Evolutionary conservation across 2,329 filamentous ascomycete genomes (phyloP).

Genomic region (Trichoderma breve): DNA sequence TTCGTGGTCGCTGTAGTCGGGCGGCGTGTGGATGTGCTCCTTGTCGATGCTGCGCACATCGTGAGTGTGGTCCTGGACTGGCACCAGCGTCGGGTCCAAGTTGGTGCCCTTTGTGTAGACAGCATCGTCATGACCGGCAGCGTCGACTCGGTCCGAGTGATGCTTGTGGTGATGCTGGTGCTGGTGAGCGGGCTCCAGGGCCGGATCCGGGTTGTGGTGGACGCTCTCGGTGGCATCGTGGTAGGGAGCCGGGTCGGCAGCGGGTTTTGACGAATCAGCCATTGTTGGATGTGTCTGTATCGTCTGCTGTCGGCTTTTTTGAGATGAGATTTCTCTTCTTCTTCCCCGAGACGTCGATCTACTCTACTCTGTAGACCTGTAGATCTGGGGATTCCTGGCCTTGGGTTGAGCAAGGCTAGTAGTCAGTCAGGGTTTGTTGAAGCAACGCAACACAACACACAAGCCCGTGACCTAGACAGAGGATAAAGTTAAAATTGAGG

Average conservation of each 20-base stretch:
- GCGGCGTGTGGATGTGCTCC: slow-evolving; percentile 28
- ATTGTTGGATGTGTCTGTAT: neutral
- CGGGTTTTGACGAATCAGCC: slow-evolving; percentile 7
- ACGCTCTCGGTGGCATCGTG: slow-evolving; percentile 16
- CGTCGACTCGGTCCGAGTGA: slow-evolving; percentile 38
- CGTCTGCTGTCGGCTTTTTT: neutral
- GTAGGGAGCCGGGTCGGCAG: neutral
- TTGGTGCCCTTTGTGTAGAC: slow-evolving; percentile 47
- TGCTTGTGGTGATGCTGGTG: slow-evolving; percentile 45
- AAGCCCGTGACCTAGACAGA: neutral
- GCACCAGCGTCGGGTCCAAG: slow-evolving; percentile 36
- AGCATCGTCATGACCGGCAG: slow-evolving; percentile 40
- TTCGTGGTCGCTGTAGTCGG: slow-evolving; percentile 42
- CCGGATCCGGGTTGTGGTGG: slow-evolving; percentile 34
- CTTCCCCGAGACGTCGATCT: neutral
- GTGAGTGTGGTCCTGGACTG: slow-evolving; percentile 29
- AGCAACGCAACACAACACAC: neutral
- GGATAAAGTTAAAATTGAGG: neutral
- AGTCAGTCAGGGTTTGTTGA: neutral
- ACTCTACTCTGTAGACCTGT: neutral
- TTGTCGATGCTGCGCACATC: slow-evolving; percentile 29
- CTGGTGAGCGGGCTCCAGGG: slow-evolving; percentile 40
- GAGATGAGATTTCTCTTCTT: neutral
- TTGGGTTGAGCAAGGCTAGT: slow-evolving; percentile 2
- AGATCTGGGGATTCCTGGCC: neutral